Percentiles rank a stretch among this genome's conserved stretches.
These are phyloP conservation scores for Vanrija humicola DNA, from an alignment of 1,284 basidiomycete genomes.

Conservation along the genomic window DNA sequence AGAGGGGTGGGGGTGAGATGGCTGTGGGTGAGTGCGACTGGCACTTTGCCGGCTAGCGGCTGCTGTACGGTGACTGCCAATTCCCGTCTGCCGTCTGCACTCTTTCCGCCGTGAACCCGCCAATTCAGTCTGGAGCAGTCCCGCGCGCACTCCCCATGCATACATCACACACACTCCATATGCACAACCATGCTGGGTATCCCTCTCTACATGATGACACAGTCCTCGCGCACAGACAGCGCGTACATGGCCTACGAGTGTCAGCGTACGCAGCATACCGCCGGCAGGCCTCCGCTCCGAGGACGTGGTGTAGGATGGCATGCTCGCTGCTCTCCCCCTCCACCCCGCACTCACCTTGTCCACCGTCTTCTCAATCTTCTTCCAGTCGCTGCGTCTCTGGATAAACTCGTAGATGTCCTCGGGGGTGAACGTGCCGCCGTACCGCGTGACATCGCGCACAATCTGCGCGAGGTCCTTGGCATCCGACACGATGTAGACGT, in stretches of 20 bases:
- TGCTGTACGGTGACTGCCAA: no score
- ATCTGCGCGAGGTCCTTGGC: constrained; percentile 93
- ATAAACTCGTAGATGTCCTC: constrained; percentile 92
- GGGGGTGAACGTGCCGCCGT: constrained; percentile 85
- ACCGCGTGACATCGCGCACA: constrained; percentile 86
- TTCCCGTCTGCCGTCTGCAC: no score
- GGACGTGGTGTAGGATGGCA: no score
- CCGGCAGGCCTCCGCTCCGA: not conserved
- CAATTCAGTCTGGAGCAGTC: no score
- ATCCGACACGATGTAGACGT: constrained; percentile 79
- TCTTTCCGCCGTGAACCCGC: no score
- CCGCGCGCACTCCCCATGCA: no score
- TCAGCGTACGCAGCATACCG: not conserved
- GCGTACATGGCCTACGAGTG: constrained; percentile 65
- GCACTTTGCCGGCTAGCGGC: no score
- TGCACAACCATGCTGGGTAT: no score
- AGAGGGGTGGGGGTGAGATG: not conserved
- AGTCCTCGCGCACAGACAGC: constrained; percentile 85
- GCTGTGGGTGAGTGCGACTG: no score
- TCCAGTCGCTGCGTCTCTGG: constrained; percentile 89
- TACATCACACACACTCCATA: no score
- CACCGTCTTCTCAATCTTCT: constrained; percentile 90
- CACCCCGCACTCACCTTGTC: constrained; percentile 65
- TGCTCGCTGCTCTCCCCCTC: no score
- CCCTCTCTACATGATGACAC: constrained; percentile 55